These are phyloP conservation scores for Aspergillus pseudoterreus DNA, from an alignment of 2,329 filamentous ascomycete species.

Conservation along the genomic window DNA sequence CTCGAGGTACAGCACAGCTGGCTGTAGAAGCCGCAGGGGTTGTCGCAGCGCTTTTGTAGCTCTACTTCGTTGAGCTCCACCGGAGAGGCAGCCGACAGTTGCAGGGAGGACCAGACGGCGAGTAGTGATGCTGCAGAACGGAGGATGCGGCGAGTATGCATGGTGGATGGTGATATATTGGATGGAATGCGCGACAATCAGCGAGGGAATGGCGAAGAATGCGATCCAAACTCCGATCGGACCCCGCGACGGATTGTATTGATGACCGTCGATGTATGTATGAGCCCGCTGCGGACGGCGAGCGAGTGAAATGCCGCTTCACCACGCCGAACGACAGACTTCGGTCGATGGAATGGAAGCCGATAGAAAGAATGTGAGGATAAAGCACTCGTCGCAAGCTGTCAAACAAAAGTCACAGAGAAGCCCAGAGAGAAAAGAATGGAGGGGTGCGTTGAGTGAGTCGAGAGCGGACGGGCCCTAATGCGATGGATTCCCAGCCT, in stretches of 20 bases:
- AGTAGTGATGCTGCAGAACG: slow-evolving; percentile 25
- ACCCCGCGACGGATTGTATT: not conserved
- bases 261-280: not conserved
- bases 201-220: not conserved
- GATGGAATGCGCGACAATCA: slow-evolving; percentile 1
- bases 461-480: not conserved
- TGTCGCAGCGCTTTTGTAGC: slow-evolving; percentile 41
- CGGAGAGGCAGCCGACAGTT: slow-evolving; percentile 27
- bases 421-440: not conserved
- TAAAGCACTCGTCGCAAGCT: not conserved
- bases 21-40: slow-evolving; percentile 50
- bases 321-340: not conserved
- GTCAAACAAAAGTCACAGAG: not conserved
- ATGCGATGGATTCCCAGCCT: not conserved
- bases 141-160: slow-evolving; percentile 26
- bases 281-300: not conserved
- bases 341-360: not conserved
- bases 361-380: not conserved
- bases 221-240: not conserved
- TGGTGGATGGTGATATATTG: slow-evolving; percentile 17
- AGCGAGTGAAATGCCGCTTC: not conserved
- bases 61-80: slow-evolving; percentile 20
- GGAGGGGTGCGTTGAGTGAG: not conserved
- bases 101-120: slow-evolving; percentile 21
- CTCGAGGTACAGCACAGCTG: slow-evolving; percentile 49